Conservation (phyloP, 768 basidiomycete species). For the Pleurotus citrinopileatus region DNA sequence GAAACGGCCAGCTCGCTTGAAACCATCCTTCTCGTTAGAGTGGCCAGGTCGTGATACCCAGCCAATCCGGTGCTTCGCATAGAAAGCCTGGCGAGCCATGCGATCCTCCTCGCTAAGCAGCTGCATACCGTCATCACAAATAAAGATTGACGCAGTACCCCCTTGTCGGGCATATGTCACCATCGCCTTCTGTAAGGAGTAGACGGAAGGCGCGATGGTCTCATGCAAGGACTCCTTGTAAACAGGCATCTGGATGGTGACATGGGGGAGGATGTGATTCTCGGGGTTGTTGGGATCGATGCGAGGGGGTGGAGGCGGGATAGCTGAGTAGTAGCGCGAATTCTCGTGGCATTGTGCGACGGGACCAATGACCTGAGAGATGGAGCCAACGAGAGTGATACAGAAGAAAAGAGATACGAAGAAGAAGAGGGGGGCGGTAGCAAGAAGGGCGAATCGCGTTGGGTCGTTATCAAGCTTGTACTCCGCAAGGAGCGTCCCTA, state of each 20-base stretch:
- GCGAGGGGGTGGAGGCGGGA: constrained; percentile 46
- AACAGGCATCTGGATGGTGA: constrained; percentile 82
- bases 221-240: constrained; percentile 80
- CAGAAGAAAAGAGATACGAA: constrained; percentile 84
- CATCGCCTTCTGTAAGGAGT: constrained; percentile 81
- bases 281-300: constrained; percentile 44
- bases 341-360: constrained; percentile 84
- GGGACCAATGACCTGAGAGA: constrained; percentile 72
- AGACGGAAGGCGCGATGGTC: constrained; percentile 73
- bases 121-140: constrained; percentile 85
- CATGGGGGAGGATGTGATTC: constrained; percentile 67
- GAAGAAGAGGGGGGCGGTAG: constrained; percentile 67
- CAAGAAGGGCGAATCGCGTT: constrained; percentile 62
- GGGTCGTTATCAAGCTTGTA: constrained; percentile 61
- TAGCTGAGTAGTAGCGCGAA: constrained; percentile 77
- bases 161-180: constrained; percentile 86
- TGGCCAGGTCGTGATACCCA: constrained; percentile 83
- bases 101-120: constrained; percentile 62
- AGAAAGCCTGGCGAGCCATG: constrained; percentile 67
- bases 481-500: constrained; percentile 61
- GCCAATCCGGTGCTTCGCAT: constrained; percentile 72
- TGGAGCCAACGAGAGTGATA: constrained; percentile 64
- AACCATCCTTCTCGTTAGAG: constrained; percentile 68
- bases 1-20: constrained; percentile 90
- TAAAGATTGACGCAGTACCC: constrained; percentile 74